These are phyloP conservation scores for Talaromyces pinophilus DNA, from an alignment of 2,329 filamentous ascomycete genomes.

Conservation along the genomic window DNA sequence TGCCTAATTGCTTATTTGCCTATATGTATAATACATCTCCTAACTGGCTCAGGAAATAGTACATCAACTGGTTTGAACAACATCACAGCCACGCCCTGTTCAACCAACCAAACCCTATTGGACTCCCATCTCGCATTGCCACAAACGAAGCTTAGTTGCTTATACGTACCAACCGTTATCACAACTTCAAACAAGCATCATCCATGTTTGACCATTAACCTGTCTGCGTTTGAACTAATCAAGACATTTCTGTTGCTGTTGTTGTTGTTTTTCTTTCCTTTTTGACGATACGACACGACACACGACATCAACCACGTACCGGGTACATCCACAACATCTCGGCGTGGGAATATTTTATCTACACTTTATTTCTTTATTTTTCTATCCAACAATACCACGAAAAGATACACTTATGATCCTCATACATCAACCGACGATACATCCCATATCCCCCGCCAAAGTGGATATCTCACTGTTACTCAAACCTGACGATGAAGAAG, in stretches of 20 bases:
- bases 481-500: constrained; percentile 58
- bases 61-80: not conserved
- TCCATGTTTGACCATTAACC: not conserved
- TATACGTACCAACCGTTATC: not conserved
- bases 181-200: constrained; percentile 1
- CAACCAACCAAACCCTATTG: not conserved
- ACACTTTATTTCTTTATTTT: not conserved
- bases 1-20: not conserved
- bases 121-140: not conserved
- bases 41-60: not conserved
- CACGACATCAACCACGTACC: not conserved
- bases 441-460: constrained; percentile 55
- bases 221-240: not conserved
- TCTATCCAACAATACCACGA: not conserved
- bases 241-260: not conserved
- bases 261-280: not conserved
- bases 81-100: constrained; percentile 9
- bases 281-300: constrained; percentile 4
- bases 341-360: not conserved
- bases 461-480: constrained; percentile 95
- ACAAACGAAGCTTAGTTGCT: constrained; percentile 2
- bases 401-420: constrained; percentile 45
- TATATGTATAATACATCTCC: not conserved
- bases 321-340: not conserved
- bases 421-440: constrained; percentile 39